Conservation (phyloP, 164 flowering plant species). For the Vitis rotundifolia region DNA sequence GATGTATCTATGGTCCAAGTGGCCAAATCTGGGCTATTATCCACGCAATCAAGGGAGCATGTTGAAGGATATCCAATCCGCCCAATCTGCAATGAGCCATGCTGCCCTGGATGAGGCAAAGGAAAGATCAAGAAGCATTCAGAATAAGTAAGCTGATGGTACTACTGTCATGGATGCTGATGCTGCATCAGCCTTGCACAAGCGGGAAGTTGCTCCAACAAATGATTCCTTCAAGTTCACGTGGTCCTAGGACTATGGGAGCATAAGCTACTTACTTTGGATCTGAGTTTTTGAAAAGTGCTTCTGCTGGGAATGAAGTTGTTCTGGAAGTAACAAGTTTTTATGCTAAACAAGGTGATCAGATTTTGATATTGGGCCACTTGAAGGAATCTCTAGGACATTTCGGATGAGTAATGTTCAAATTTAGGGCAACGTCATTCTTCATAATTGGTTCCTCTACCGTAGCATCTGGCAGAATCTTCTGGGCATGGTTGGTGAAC, state of each 20-base stretch:
- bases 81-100: constrained; percentile 5
- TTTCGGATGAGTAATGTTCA: constrained; percentile 87
- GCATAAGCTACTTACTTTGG: constrained; percentile 87
- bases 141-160: constrained; percentile 82
- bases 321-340: constrained; percentile 78
- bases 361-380: constrained; percentile 87
- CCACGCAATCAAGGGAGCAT: too few species aligned
- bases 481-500: too few species aligned
- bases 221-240: constrained; percentile 78
- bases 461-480: constrained; percentile 44
- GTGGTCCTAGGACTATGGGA: constrained; percentile 86
- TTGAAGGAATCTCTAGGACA: constrained; percentile 65
- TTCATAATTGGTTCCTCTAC: constrained; percentile 80
- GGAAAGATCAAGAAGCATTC: constrained; percentile 85
- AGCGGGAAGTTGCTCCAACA: constrained; percentile 62
- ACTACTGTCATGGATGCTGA: constrained; percentile 90
- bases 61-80: too few species aligned
- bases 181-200: constrained; percentile 81
- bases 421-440: constrained; percentile 79
- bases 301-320: constrained; percentile 52
- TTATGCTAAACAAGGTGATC: constrained; percentile 99
- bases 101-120: constrained; percentile 86
- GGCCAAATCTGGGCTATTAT: too few species aligned
- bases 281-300: constrained; percentile 58
- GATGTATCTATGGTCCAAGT: too few species aligned